These are phyloP conservation scores for Solanum bulbocastanum DNA, from an alignment of 257 asterid genomes.

Conservation along the genomic window DNA sequence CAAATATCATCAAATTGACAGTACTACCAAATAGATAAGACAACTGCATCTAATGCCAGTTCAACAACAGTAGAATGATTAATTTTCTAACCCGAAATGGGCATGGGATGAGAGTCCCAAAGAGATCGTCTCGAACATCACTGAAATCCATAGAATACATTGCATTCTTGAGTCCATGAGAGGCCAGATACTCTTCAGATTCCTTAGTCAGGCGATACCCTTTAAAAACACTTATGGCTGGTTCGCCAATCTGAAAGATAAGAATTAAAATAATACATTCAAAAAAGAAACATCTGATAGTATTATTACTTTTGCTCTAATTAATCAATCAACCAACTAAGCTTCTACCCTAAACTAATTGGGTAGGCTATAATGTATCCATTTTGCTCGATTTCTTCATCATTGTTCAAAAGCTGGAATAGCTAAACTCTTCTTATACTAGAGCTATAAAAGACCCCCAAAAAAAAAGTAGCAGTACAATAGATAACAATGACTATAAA, in stretches of 20 bases:
- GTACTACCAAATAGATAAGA: not conserved
- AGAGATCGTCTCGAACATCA: constrained; percentile 63
- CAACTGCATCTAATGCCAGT: not conserved
- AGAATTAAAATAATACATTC: not conserved
- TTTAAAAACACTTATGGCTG: constrained; percentile 58
- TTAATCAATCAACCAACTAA: not conserved
- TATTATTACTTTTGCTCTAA: not conserved
- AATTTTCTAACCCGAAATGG: constrained; percentile 69
- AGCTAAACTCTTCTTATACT: not conserved
- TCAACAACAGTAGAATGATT: not conserved
- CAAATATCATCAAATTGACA: not conserved
- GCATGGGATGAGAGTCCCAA: constrained; percentile 68
- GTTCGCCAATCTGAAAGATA: constrained; percentile 46
- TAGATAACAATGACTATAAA: not conserved
- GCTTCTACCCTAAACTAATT: not conserved
- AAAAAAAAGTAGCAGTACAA: not conserved
- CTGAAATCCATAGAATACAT: constrained; percentile 50
- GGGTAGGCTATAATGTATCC: not conserved
- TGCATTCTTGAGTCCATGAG: constrained; percentile 75
- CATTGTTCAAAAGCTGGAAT: not conserved
- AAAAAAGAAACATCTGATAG: not conserved
- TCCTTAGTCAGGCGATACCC: constrained; percentile 67
- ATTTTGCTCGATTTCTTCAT: not conserved
- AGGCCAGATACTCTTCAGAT: constrained; percentile 70
- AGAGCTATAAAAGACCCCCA: not conserved